Percentiles rank a stretch among this genome's conserved stretches.
phyloP scores from a whole-genome alignment of 78 protist species.

The Dictyostelium firmibasis region DNA sequence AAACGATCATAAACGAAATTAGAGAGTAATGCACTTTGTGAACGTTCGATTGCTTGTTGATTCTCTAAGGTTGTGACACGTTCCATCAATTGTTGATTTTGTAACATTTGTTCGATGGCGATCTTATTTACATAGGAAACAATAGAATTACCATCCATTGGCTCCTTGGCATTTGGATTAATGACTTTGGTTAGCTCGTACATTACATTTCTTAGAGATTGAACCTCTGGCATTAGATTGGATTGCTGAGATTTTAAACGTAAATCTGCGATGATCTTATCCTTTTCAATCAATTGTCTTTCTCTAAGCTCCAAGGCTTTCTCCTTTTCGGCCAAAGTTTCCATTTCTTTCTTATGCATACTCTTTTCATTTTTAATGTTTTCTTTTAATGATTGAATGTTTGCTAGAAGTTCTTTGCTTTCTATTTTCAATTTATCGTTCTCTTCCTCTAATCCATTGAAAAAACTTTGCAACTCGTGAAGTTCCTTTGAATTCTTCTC shows the following conservation, averaged over 20 bases:
- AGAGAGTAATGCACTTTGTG: constrained; percentile 14
- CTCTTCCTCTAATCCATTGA: not conserved
- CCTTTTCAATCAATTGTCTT: not conserved
- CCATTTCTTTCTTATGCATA: not conserved
- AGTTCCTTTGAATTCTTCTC: not conserved
- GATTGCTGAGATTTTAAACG: not conserved
- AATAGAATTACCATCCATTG: not conserved
- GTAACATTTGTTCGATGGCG: not conserved
- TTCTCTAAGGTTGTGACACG: not conserved
- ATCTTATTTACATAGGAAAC: not conserved
- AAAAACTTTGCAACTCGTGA: not conserved
- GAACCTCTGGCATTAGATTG: constrained; percentile 5
- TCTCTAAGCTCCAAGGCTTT: not conserved
- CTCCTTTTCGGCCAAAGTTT: not conserved
- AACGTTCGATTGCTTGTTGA: not conserved
- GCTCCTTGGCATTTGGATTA: not conserved
- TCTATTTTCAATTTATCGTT: not conserved
- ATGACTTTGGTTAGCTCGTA: not conserved
- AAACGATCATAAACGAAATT: not conserved
- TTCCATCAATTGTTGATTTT: not conserved
- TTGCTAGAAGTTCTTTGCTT: not conserved
- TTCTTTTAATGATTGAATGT: not conserved
- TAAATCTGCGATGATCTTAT: not conserved
- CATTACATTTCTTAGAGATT: not conserved
- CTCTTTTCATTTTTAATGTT: not conserved